These are phyloP conservation scores for Didymellaceae sp. DNA, from an alignment of 2,329 filamentous ascomycete genomes.

Conservation along the genomic window DNA sequence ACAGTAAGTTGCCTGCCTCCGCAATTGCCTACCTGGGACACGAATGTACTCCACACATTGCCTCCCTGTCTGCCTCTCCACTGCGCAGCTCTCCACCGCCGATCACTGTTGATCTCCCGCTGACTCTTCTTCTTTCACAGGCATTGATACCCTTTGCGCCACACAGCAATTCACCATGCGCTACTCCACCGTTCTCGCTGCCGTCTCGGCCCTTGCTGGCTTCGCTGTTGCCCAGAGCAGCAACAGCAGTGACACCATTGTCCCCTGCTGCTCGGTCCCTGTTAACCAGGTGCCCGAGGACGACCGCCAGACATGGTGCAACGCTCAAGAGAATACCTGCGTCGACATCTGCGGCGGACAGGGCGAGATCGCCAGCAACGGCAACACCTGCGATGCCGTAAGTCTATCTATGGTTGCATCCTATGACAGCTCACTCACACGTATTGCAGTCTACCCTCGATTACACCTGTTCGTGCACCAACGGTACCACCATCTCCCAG, in stretches of 20 bases:
- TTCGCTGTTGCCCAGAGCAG: constrained; percentile 55
- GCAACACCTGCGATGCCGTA: constrained; percentile 65
- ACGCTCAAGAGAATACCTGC: constrained; percentile 65
- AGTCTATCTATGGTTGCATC: constrained; percentile 30
- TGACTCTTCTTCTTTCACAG: constrained; percentile 34
- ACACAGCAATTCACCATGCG: constrained; percentile 50
- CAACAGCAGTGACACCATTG: too few relatives aligned
- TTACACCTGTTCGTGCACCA: constrained; percentile 64
- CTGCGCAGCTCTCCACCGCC: constrained; percentile 15
- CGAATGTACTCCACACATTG: constrained; percentile 17
- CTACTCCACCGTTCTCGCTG: constrained; percentile 55
- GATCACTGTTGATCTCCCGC: constrained; percentile 28
- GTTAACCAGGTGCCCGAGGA: constrained; percentile 48
- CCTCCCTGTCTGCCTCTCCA: constrained; percentile 3
- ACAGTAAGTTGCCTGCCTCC: constrained; percentile 13
- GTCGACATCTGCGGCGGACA: constrained; percentile 62
- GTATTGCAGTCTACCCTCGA: constrained; percentile 55
- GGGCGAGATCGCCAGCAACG: constrained; percentile 48
- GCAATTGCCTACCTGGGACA: background rate
- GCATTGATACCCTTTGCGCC: constrained; percentile 47
- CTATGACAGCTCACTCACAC: constrained; percentile 25
- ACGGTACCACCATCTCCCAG: constrained; percentile 59
- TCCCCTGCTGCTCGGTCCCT: constrained; percentile 53
- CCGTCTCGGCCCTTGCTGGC: constrained; percentile 55
- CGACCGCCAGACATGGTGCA: constrained; percentile 61